A percentile compares a stretch with the other conserved stretches of the same genome.
These are phyloP conservation scores for Citrus unshiu DNA, from an alignment of 345 rosid species.

Conservation along the genomic window DNA sequence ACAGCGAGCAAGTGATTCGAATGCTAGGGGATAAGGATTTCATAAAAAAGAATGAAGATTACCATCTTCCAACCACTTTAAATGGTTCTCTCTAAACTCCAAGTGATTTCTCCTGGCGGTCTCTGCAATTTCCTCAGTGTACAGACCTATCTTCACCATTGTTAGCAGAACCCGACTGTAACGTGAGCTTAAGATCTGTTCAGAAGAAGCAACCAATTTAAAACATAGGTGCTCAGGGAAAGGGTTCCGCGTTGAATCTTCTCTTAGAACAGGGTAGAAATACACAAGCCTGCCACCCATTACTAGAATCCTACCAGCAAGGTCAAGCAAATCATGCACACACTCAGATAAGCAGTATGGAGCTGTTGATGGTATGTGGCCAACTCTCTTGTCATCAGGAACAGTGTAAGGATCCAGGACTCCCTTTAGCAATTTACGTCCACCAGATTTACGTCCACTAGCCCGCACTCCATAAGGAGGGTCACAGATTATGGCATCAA, in stretches of 20 bases:
- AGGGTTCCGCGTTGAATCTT: constrained; percentile 42
- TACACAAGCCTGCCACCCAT: constrained; percentile 89
- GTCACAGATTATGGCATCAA: constrained; percentile 88
- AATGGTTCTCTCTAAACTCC: constrained; percentile 85
- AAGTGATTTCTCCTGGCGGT: constrained; percentile 62
- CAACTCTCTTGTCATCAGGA: constrained; percentile 90
- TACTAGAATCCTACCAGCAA: constrained; percentile 84
- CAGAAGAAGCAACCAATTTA: constrained; percentile 62
- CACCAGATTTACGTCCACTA: constrained; percentile 95
- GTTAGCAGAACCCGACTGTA: constrained; percentile 82
- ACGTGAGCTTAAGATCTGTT: constrained; percentile 83
- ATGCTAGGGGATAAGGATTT: too few species aligned
- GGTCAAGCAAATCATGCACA: constrained; percentile 83
- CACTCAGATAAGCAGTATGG: constrained; percentile 85
- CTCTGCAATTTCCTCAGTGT: constrained; percentile 53
- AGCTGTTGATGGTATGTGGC: constrained; percentile 91
- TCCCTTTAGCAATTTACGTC: constrained; percentile 85
- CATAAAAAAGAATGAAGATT: constrained; percentile 59
- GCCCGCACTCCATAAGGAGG: constrained; percentile 98
- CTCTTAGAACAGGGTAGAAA: constrained; percentile 80
- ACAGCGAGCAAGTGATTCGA: too few species aligned
- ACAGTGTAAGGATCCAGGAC: constrained; percentile 76
- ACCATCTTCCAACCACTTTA: constrained; percentile 88
- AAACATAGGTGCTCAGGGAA: constrained; percentile 87
- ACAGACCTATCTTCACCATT: constrained; percentile 70